Percentiles rank a stretch among this genome's conserved stretches.
phyloP scores from a whole-genome alignment of 805 yeast genomes.

The Monosporozyma unispora region DNA sequence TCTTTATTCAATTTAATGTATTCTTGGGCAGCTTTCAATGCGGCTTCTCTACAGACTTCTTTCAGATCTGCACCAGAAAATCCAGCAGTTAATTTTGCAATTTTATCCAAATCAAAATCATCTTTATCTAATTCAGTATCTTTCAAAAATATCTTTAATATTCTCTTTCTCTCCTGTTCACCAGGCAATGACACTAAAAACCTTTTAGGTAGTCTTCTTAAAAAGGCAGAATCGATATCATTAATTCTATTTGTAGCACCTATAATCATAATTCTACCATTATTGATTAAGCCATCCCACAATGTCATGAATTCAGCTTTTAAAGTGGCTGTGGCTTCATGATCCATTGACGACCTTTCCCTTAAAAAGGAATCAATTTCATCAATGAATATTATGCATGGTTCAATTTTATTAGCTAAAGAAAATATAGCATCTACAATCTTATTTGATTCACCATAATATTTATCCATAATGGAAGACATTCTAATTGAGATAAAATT shows the following conservation, averaged over 20 bases:
- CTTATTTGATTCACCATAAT: constrained; percentile 96
- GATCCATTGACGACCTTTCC: constrained; percentile 76
- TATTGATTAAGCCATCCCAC: constrained; percentile 84
- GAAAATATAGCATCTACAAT: constrained; percentile 89
- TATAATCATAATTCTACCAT: constrained; percentile 74
- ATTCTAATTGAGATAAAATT: constrained; percentile 83
- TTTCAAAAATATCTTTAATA: constrained; percentile 56
- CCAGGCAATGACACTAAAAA: constrained; percentile 73
- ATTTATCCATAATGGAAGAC: constrained; percentile 92
- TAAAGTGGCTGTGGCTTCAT: constrained; percentile 88
- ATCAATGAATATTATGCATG: constrained; percentile 91
- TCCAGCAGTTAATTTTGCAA: constrained; percentile 62
- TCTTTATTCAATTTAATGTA: constrained; percentile 52
- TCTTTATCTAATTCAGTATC: constrained; percentile 50
- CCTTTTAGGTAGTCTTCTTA: constrained; percentile 87
- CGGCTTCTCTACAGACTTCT: constrained; percentile 90
- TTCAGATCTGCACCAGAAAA: constrained; percentile 86
- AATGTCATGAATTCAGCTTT: constrained; percentile 96
- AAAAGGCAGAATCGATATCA: constrained; percentile 86
- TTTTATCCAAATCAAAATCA: constrained; percentile 48
- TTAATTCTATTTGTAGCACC: constrained; percentile 93
- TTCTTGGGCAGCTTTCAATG: constrained; percentile 80
- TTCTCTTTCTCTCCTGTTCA: constrained; percentile 55
- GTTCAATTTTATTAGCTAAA: constrained; percentile 79
- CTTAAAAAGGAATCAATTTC: constrained; percentile 92